Conservation (phyloP, 495 filamentous ascomycete genomes). For the Staphylotrichum longicolle region DNA sequence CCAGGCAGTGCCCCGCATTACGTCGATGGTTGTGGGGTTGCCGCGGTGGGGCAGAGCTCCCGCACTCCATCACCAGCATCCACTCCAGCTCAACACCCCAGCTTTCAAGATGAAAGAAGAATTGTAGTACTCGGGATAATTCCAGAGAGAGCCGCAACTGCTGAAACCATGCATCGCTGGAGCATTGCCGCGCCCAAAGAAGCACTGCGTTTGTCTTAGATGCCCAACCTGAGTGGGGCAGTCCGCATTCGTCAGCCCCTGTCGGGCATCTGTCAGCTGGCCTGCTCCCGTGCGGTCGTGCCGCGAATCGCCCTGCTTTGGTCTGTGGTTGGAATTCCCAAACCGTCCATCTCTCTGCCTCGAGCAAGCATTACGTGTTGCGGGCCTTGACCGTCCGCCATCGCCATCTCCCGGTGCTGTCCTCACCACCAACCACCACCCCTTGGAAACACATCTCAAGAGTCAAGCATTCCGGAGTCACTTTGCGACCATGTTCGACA, state of each 20-base stretch:
- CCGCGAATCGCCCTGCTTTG: neutral
- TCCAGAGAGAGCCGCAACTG: no score
- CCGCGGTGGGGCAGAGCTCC: neutral
- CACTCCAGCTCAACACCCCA: no score
- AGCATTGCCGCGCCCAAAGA: no score
- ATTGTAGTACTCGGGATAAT: no score
- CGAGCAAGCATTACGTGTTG: neutral
- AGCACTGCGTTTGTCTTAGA: neutral
- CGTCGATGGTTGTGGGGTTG: neutral
- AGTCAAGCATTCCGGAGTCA: neutral
- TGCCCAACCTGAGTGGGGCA: neutral
- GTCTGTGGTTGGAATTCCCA: neutral
- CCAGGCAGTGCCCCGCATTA: neutral
- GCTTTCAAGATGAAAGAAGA: no score
- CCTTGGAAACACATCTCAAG: neutral
- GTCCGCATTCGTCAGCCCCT: neutral
- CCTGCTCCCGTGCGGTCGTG: constrained; percentile 11
- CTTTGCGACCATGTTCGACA: constrained; percentile 66
- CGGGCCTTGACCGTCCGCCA: neutral
- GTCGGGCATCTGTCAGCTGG: constrained; percentile 5
- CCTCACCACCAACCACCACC: neutral
- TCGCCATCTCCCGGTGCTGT: neutral
- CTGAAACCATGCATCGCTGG: no score
- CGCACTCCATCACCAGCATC: no score
- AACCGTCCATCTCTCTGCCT: neutral